Evolutionary conservation across 495 filamentous ascomycete genomes (phyloP).

Genomic region (Antarctomyces pellizariae): DNA sequence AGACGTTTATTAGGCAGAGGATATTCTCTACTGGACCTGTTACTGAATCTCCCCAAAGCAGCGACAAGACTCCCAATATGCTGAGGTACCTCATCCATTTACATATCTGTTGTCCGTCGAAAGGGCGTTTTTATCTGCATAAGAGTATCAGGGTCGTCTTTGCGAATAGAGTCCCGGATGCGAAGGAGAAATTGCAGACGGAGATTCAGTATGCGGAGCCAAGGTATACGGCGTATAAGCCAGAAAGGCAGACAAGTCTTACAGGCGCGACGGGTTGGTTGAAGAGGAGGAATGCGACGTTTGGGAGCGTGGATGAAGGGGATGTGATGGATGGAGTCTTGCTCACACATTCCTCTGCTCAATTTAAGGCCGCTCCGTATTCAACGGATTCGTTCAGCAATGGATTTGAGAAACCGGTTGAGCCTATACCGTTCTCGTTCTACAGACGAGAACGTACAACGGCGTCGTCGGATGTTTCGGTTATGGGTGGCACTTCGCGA

Average conservation of each 20-base stretch:
- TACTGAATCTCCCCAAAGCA: slow-evolving; percentile 19
- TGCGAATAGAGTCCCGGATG: slow-evolving; percentile 90
- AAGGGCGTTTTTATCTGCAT: slow-evolving; percentile 73
- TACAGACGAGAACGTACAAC: slow-evolving; percentile 3
- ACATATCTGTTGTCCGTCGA: slow-evolving; percentile 73
- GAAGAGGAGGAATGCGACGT: slow-evolving; percentile 15
- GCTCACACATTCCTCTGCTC: slow-evolving; percentile 11
- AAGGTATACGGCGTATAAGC: slow-evolving; percentile 65
- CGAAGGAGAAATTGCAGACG: slow-evolving; percentile 79
- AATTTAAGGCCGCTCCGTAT: slow-evolving; percentile 7
- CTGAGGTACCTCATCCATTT: slow-evolving; percentile 84
- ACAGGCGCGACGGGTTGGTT: slow-evolving; percentile 7
- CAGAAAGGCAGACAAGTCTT: slow-evolving; percentile 25
- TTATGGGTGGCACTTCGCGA: slow-evolving; percentile 9
- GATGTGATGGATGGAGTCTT: slow-evolving; percentile 16
- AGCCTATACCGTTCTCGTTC: slow-evolving; percentile 15
- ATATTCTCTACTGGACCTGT: slow-evolving; percentile 79
- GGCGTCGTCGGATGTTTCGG: slow-evolving; percentile 4
- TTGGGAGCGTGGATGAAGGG: slow-evolving; percentile 29
- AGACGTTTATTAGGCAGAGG: slow-evolving; percentile 90
- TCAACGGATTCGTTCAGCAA: slow-evolving; percentile 6
- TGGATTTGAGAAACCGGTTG: slow-evolving; percentile 8
- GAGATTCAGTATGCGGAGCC: slow-evolving; percentile 82
- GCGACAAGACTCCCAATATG: slow-evolving; percentile 41
- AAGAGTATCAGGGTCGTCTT: slow-evolving; percentile 89